Evolutionary conservation across 1,139 yeast species (phyloP).

Genomic region (Diutina catenulata): DNA sequence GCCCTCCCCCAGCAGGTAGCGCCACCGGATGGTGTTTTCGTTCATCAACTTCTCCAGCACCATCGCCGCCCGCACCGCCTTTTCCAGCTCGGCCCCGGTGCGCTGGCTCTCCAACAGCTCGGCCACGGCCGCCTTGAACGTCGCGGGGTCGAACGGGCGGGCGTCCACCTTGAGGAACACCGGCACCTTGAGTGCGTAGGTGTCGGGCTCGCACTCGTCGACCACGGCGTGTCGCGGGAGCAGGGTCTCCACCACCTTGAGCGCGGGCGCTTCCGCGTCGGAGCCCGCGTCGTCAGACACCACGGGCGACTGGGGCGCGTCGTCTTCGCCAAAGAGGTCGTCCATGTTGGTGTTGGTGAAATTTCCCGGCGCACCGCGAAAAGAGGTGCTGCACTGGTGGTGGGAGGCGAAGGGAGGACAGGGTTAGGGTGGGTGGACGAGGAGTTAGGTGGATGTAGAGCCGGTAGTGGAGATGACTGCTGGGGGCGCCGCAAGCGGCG

Average conservation of each 20-base stretch:
- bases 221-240: conserved; percentile 65
- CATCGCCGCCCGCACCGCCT: conserved; percentile 31
- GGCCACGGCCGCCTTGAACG: conserved; percentile 45
- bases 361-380: too few species aligned
- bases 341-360: not conserved
- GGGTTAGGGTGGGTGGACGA: too few species aligned
- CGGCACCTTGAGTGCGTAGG: conserved; percentile 54
- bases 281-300: not conserved
- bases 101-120: conserved; percentile 35
- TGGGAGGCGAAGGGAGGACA: too few species aligned
- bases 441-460: too few species aligned
- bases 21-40: conserved; percentile 87
- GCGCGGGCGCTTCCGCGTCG: conserved; percentile 6
- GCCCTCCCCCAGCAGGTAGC: conserved; percentile 60
- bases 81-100: conserved; percentile 18
- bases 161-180: conserved; percentile 76
- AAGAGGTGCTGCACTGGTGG: too few species aligned
- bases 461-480: too few species aligned
- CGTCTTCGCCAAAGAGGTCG: conserved; percentile 5
- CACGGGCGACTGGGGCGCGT: not conserved
- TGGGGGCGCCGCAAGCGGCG: too few species aligned
- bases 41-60: conserved; percentile 44
- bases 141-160: conserved; percentile 72
- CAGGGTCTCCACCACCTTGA: conserved; percentile 46
- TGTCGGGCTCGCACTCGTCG: conserved; percentile 27